Conservation (phyloP, 176 grass and related monocot genomes). For the Pontederia crassipes region DNA sequence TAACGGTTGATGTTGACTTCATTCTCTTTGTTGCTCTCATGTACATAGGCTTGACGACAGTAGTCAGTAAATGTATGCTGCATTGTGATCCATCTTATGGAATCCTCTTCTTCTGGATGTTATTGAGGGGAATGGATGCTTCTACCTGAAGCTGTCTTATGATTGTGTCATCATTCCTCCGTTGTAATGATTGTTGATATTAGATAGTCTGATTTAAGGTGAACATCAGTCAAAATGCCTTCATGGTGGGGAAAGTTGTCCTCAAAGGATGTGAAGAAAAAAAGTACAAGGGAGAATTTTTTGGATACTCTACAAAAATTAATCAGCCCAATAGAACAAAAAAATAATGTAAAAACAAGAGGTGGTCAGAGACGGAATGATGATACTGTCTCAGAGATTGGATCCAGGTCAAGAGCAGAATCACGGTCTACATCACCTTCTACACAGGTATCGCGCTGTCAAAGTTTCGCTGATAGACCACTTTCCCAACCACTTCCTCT, state of each 20-base stretch:
- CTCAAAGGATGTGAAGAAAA: constrained; percentile 91
- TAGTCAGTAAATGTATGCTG: no score
- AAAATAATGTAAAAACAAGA: constrained; percentile 56
- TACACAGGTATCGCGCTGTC: constrained; percentile 84
- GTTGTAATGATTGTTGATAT: not conserved
- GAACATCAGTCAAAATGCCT: constrained; percentile 43
- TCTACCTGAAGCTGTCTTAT: not conserved
- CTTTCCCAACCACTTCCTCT: constrained; percentile 77
- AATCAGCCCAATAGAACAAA: constrained; percentile 80
- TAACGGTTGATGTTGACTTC: no score
- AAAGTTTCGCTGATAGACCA: constrained; percentile 65
- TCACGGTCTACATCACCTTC: constrained; percentile 82
- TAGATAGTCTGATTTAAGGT: no score
- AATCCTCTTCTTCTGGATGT: not conserved
- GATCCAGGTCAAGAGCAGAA: constrained; percentile 62
- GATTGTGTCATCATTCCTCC: not conserved
- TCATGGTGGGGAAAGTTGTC: constrained; percentile 85
- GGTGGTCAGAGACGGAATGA: constrained; percentile 36
- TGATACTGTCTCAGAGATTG: constrained; percentile 48
- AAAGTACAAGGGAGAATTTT: constrained; percentile 77
- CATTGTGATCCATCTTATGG: no score
- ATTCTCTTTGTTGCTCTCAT: no score
- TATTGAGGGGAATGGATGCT: not conserved
- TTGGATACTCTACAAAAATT: constrained; percentile 78
- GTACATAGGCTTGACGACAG: no score